These are phyloP conservation scores for Erysimum cheiranthoides DNA, from an alignment of 345 rosid species.

Conservation along the genomic window DNA sequence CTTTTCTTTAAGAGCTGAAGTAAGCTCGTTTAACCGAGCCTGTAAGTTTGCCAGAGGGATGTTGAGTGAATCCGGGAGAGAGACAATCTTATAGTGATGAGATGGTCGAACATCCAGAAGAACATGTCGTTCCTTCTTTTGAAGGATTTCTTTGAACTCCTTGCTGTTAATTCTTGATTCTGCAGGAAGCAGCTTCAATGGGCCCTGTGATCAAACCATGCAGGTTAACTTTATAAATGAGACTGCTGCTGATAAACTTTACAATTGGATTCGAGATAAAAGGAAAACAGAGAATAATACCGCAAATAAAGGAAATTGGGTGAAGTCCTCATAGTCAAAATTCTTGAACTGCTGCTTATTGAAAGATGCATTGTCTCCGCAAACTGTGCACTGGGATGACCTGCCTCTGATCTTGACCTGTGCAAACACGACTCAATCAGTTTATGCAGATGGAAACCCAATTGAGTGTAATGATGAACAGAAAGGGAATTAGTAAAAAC, in stretches of 20 bases:
- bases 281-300: slow-evolving; percentile 44
- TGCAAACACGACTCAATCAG: slow-evolving; percentile 14
- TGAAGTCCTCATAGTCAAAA: slow-evolving; percentile 90
- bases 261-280: not conserved
- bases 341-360: slow-evolving; percentile 59
- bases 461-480: not conserved
- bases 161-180: slow-evolving; percentile 73
- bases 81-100: slow-evolving; percentile 83
- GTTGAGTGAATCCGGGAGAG: slow-evolving; percentile 78
- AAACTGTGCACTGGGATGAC: slow-evolving; percentile 71
- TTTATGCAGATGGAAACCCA: slow-evolving; percentile 4
- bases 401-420: slow-evolving; percentile 90
- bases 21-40: slow-evolving; percentile 64
- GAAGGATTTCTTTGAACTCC: slow-evolving; percentile 59
- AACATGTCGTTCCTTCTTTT: slow-evolving; percentile 56
- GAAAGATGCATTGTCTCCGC: slow-evolving; percentile 73
- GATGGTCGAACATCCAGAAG: slow-evolving; percentile 88
- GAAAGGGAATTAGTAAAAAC: slow-evolving; percentile 21
- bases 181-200: slow-evolving; percentile 56
- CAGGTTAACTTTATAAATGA: slow-evolving; percentile 5
- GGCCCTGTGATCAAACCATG: slow-evolving; percentile 53
- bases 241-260: not conserved
- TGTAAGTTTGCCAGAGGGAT: slow-evolving; percentile 74
- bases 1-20: slow-evolving; percentile 62
- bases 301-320: slow-evolving; percentile 68